Base-by-base conservation (phyloP, 176 grass and related monocot species). In the Typha latifolia region DNA sequence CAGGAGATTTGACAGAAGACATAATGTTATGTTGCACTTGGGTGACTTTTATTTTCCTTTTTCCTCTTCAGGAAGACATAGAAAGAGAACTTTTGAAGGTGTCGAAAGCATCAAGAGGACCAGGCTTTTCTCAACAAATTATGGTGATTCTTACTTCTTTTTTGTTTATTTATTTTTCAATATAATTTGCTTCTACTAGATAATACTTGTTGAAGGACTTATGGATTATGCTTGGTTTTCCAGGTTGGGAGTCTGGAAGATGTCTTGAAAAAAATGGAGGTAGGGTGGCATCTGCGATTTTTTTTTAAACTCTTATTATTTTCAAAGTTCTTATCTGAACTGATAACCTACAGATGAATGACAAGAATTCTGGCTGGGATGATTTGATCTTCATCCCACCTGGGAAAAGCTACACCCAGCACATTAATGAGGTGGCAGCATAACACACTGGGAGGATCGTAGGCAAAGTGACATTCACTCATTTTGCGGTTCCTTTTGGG, bases 321-420 rank as follows among this genome's bases (percentile, higher is more conserved):
- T 29, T 43, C 19, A 12, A 62, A 49, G 49, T 51, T 37, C 16
- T 21, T 4, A 43, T 2, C 3, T 1, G 15, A 29, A 27, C 69
- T 63, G 19, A 16, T 65, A 53, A 13, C 72, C 12, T 77, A 68
- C 88, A 92, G 93, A 97, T 92, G 62, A 97, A 92, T 78, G 78
- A 84, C 27, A 82, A 83, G 48, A 84, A 97, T 71, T 97, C 93
- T 61, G 88, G 93, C 43, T 97, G 88, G 93, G 93, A 97, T 78
- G 85, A 92, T 67, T 97, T 97, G 76, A 92, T 97, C 64, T 97
- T 92, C 72, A 92, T 97, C 62, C 85, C 93, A n/a, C 93, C 88
- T 80, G 93, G 88, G 27, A 97, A 90, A 81, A 89, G 29, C 37
- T 85, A 83, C 43, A 86, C 63, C 16, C 80, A 97, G 68, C 88